A percentile compares a stretch with the other conserved stretches of the same genome.
phyloP scores from a whole-genome alignment of 177 flowering plant genomes.

The Vitis hybrid region DNA sequence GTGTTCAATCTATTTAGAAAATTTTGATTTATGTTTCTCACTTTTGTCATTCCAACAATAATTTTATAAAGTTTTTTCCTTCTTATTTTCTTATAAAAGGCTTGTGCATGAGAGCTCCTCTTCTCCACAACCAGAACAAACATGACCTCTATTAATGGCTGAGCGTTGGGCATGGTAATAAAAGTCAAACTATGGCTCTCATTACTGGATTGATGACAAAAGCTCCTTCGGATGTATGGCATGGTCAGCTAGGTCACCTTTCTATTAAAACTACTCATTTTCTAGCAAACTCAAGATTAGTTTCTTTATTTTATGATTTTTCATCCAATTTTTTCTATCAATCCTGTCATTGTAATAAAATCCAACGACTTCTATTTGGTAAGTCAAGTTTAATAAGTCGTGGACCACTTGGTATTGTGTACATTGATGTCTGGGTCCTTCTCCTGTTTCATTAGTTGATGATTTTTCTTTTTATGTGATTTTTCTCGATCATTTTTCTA shows the following conservation, averaged over 20 bases:
- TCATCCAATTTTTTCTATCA: background rate
- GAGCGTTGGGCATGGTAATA: background rate
- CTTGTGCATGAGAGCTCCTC: background rate
- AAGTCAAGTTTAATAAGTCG: background rate
- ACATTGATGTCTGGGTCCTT: constrained; percentile 15
- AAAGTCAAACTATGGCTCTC: background rate
- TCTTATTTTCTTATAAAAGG: constrained; percentile 18
- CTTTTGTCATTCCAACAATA: background rate
- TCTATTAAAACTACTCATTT: background rate
- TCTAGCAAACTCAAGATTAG: background rate
- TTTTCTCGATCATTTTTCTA: constrained; percentile 12
- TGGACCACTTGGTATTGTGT: constrained; percentile 2
- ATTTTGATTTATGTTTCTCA: constrained; percentile 11
- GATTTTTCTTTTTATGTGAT: background rate
- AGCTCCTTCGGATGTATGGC: background rate
- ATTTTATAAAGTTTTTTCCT: constrained; percentile 11
- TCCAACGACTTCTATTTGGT: constrained; percentile 11
- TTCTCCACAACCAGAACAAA: background rate
- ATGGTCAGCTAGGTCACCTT: constrained; percentile 7
- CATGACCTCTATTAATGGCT: background rate
- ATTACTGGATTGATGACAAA: background rate
- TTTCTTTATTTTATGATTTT: background rate
- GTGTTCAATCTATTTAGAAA: background rate
- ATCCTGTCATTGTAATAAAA: constrained; percentile 3
- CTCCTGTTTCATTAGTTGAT: background rate